These are phyloP conservation scores for Cutaneotrichosporon arboriforme DNA, from an alignment of 1,284 basidiomycete genomes.

Conservation along the genomic window DNA sequence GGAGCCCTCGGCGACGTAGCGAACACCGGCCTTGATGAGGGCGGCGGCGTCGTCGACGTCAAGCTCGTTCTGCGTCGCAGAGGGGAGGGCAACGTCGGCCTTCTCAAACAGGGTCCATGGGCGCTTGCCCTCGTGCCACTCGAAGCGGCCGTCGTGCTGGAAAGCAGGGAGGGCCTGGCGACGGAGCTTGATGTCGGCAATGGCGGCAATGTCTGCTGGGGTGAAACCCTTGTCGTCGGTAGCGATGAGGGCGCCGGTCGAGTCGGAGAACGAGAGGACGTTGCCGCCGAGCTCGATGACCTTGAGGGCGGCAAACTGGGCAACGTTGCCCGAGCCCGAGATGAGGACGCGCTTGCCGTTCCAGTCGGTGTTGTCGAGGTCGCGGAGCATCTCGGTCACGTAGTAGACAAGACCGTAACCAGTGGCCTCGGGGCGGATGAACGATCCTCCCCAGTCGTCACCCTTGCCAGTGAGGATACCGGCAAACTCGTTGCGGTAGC, in stretches of 20 bases:
- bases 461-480: conserved; percentile 77
- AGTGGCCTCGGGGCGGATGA: conserved; percentile 67
- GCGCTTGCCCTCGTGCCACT: conserved; percentile 63
- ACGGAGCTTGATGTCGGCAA: conserved; percentile 62
- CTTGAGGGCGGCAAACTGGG: conserved; percentile 73
- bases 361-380: conserved; percentile 51
- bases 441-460: conserved; percentile 64
- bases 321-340: conserved; percentile 68
- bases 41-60: conserved; percentile 62
- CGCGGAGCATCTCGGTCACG: conserved; percentile 55
- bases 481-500: conserved; percentile 66
- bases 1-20: conserved; percentile 71
- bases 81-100: conserved; percentile 68
- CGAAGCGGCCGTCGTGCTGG: conserved; percentile 52
- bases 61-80: conserved; percentile 75
- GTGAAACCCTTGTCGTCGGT: conserved; percentile 56
- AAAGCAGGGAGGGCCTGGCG: conserved; percentile 59
- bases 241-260: conserved; percentile 64
- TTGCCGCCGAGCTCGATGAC: conserved; percentile 70
- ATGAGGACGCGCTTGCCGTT: conserved; percentile 61
- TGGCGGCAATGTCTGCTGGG: conserved; percentile 55
- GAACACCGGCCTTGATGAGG: conserved; percentile 63
- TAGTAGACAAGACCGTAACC: conserved; percentile 74
- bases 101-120: conserved; percentile 68
- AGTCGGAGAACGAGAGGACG: conserved; percentile 73